These are phyloP conservation scores for Petunia secreta DNA, from an alignment of 257 asterid species.

Conservation along the genomic window DNA sequence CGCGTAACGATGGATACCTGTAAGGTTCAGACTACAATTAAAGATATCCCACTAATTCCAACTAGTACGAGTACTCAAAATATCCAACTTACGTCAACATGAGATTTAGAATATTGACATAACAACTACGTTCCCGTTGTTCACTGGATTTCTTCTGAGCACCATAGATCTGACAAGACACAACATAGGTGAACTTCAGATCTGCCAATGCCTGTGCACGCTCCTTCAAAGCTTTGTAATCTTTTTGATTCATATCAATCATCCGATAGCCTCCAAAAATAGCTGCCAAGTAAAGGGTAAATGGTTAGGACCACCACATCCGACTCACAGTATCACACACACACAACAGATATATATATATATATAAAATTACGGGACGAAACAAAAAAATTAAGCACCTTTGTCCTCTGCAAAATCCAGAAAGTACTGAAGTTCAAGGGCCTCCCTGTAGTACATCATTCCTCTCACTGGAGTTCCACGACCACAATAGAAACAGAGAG, in stretches of 20 bases:
- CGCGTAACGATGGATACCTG: conserved; percentile 95
- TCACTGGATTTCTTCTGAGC: conserved; percentile 90
- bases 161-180: conserved; percentile 96
- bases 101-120: conserved; percentile 83
- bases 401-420: conserved; percentile 85
- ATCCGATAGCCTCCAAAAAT: conserved; percentile 86
- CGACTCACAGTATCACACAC: conserved; percentile 6
- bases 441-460: conserved; percentile 94
- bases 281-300: conserved; percentile 51
- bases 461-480: conserved; percentile 73
- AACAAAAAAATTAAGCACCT: conserved; percentile 46
- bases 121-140: conserved; percentile 70
- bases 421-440: conserved; percentile 95
- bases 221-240: conserved; percentile 63
- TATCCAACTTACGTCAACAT: conserved; percentile 76
- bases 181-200: conserved; percentile 94
- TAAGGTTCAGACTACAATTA: conserved; percentile 30
- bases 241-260: conserved; percentile 52
- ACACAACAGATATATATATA: neutral
- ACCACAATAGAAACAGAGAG: conserved; percentile 8
- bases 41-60: conserved; percentile 14
- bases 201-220: conserved; percentile 90
- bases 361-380: neutral
- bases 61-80: conserved; percentile 24
- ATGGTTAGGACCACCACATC: conserved; percentile 22